These are phyloP conservation scores for Orbilia blumenaviensis DNA, from an alignment of 2,329 filamentous ascomycete species.

Conservation along the genomic window DNA sequence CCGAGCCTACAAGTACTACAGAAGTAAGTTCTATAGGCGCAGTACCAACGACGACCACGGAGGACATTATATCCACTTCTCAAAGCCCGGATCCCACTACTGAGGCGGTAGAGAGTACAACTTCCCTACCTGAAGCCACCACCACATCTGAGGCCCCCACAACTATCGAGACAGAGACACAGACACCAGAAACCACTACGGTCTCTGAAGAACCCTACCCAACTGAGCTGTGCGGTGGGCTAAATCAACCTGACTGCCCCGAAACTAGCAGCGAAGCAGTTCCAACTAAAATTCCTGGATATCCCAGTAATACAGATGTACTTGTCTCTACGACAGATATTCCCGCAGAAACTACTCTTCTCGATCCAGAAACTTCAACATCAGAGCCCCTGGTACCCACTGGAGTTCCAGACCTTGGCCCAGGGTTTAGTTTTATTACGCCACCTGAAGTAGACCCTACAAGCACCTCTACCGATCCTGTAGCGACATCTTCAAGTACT, in stretches of 20 bases:
- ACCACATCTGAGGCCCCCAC: background rate
- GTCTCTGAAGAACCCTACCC: background rate
- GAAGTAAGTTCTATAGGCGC: background rate
- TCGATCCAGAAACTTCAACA: background rate
- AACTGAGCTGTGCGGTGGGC: conserved; percentile 16
- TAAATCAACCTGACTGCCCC: conserved; percentile 30
- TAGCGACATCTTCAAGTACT: too few relatives aligned
- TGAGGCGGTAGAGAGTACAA: background rate
- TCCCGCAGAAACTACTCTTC: background rate
- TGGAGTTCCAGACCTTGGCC: conserved; percentile 16
- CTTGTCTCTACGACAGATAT: background rate
- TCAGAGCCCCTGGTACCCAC: background rate
- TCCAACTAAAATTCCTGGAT: background rate
- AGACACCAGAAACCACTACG: background rate
- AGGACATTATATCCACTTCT: background rate
- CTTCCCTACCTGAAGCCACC: background rate
- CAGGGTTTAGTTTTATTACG: conserved; percentile 34
- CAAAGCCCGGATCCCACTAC: background rate
- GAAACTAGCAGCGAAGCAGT: background rate
- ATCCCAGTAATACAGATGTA: background rate
- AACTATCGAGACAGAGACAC: background rate
- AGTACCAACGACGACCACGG: background rate
- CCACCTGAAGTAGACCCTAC: background rate
- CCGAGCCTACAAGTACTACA: too few relatives aligned
- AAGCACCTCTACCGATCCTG: too few relatives aligned